Conservation (phyloP, 306 rosid genomes). For the Ammopiptanthus mongolicus region DNA sequence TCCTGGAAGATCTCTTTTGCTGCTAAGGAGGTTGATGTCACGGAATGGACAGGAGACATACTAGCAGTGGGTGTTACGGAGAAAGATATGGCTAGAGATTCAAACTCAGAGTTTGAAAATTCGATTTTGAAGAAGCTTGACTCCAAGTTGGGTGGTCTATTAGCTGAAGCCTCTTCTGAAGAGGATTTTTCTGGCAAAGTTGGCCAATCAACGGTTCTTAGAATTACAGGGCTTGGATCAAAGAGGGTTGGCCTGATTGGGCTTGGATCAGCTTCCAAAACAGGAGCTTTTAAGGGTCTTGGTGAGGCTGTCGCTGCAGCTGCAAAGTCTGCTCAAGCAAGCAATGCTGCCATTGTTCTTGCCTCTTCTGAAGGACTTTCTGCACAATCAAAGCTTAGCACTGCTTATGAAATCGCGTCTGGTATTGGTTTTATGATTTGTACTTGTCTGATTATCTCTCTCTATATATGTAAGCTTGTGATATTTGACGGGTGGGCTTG, state of each 20-base stretch:
- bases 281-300: slow-evolving; percentile 51
- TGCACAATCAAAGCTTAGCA: slow-evolving; percentile 52
- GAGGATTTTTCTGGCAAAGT: slow-evolving; percentile 89
- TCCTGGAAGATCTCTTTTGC: slow-evolving; percentile 55
- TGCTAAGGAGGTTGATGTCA: slow-evolving; percentile 64
- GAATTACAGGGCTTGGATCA: slow-evolving; percentile 69
- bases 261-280: slow-evolving; percentile 64
- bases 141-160: slow-evolving; percentile 71
- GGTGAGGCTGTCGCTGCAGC: slow-evolving; percentile 89
- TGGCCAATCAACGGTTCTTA: slow-evolving; percentile 77
- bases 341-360: slow-evolving; percentile 66
- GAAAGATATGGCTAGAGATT: slow-evolving; percentile 69
- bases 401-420: slow-evolving; percentile 77
- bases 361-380: slow-evolving; percentile 71
- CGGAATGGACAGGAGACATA: slow-evolving; percentile 92
- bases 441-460: neutral
- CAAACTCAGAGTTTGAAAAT: slow-evolving; percentile 63
- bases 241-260: slow-evolving; percentile 93
- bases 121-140: slow-evolving; percentile 71
- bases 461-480: neutral
- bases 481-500: slow-evolving; percentile 18
- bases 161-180: slow-evolving; percentile 85
- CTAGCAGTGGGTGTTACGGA: slow-evolving; percentile 88
- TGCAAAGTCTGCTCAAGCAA: slow-evolving; percentile 75
- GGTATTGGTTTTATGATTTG: slow-evolving; percentile 43